Conservation (phyloP, 805 yeast species). For the Starmerella bacillaris region DNA sequence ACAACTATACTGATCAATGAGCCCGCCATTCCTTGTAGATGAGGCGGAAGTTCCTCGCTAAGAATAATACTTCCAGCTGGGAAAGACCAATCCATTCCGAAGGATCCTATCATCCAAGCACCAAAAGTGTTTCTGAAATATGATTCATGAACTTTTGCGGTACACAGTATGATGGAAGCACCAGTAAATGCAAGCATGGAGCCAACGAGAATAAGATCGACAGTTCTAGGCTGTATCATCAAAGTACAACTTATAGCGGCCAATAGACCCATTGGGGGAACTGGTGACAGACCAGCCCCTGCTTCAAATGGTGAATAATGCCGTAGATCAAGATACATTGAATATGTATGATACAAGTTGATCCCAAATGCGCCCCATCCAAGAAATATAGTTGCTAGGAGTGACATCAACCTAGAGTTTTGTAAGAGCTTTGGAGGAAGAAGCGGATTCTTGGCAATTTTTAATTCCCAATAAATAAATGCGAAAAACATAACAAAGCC, state of each 20-base stretch:
- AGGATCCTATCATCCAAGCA: conserved; percentile 36
- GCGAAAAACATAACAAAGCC: conserved; percentile 29
- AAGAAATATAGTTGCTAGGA: conserved; percentile 33
- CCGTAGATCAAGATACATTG: conserved; percentile 34
- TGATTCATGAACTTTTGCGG: conserved; percentile 39
- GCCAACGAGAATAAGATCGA: conserved; percentile 34
- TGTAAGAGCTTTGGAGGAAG: conserved; percentile 35
- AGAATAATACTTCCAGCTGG: conserved; percentile 53
- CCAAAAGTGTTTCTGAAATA: conserved; percentile 44
- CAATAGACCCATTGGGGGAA: conserved; percentile 35
- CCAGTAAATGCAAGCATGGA: conserved; percentile 37
- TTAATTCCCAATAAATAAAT: conserved; percentile 34
- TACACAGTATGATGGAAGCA: conserved; percentile 35
- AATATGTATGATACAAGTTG: conserved; percentile 48
- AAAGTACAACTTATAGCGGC: conserved; percentile 39
- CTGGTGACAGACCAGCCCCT: conserved; percentile 31
- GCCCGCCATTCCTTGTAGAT: conserved; percentile 63
- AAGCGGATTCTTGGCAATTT: conserved; percentile 32
- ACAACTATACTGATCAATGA: conserved; percentile 51
- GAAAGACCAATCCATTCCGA: conserved; percentile 65
- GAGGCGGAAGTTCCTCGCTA: conserved; percentile 38
- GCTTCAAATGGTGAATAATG: conserved; percentile 31
- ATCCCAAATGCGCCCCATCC: conserved; percentile 73
- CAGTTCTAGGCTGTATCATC: conserved; percentile 30
- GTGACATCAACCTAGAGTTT: conserved; percentile 27